Percentiles rank a stretch among this genome's conserved stretches.
phyloP scores from a whole-genome alignment of 1,139 yeast genomes.

The Nakaseomyces kungkrabaensis region DNA sequence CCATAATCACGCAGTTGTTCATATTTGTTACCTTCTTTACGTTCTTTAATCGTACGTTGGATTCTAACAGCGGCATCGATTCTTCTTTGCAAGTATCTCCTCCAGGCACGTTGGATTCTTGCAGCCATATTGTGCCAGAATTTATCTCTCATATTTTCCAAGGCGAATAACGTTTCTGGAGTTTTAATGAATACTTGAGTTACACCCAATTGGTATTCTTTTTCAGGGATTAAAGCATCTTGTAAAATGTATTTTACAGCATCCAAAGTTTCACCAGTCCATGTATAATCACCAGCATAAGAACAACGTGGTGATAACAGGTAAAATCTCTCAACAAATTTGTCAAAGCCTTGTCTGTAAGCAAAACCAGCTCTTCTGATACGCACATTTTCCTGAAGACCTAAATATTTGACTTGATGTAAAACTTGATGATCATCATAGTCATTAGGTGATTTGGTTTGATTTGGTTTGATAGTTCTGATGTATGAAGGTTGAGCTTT shows the following conservation, averaged over 20 bases:
- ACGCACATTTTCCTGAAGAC: slow-evolving; percentile 92
- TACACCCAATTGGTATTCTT: slow-evolving; percentile 87
- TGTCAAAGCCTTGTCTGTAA: slow-evolving; percentile 91
- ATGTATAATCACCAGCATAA: slow-evolving; percentile 95
- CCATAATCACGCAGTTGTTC: slow-evolving; percentile 84
- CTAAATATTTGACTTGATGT: slow-evolving; percentile 93
- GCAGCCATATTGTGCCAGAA: slow-evolving; percentile 99
- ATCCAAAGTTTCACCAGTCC: slow-evolving; percentile 78
- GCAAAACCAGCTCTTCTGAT: slow-evolving; percentile 99
- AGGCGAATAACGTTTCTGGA: slow-evolving; percentile 91
- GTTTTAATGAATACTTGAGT: slow-evolving; percentile 91
- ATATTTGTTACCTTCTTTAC: slow-evolving; percentile 70
- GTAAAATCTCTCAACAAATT: slow-evolving; percentile 94
- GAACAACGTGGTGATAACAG: slow-evolving; percentile 81
- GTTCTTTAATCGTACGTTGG: slow-evolving; percentile 78
- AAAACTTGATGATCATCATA: slow-evolving; percentile 83
- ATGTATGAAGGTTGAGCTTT: slow-evolving; percentile 90
- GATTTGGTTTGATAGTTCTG: slow-evolving; percentile 96
- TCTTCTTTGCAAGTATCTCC: slow-evolving; percentile 70
- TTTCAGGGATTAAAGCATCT: slow-evolving; percentile 68
- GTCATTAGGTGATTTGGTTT: slow-evolving; percentile 85
- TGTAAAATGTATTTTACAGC: slow-evolving; percentile 73
- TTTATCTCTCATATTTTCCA: slow-evolving; percentile 93
- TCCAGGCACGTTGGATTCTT: slow-evolving; percentile 94
- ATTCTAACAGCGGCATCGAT: slow-evolving; percentile 79